Percentiles rank a stretch among this genome's conserved stretches.
phyloP scores from a whole-genome alignment of 768 basidiomycete genomes.

The Boletus pseudo-olivaceus region DNA sequence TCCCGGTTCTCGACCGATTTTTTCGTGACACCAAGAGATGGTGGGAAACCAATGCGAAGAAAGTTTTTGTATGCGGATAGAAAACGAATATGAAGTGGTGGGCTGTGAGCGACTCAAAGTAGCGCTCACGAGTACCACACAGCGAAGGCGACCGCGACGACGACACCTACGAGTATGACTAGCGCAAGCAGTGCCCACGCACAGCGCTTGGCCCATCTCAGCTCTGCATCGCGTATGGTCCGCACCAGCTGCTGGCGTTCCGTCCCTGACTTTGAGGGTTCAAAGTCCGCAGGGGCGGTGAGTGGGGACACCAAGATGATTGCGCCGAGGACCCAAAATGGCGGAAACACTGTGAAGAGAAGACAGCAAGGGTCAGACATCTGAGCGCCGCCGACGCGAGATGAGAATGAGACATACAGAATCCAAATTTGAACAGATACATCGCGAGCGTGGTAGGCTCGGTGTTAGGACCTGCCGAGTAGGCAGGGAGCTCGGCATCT shows the following conservation, averaged over 20 bases:
- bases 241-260: conserved; percentile 34
- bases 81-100: not conserved
- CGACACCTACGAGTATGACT: not conserved
- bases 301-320: conserved; percentile 41
- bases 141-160: not conserved
- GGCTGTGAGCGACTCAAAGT: not conserved
- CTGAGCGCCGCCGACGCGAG: not conserved
- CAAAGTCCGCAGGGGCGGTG: conserved; percentile 29
- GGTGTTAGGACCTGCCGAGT: conserved; percentile 23
- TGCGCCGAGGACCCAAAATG: conserved; percentile 44
- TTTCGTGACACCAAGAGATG: not conserved
- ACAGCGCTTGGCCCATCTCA: conserved; percentile 42
- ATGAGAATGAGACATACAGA: conserved; percentile 35
- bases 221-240: conserved; percentile 35
- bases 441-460: conserved; percentile 44
- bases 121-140: not conserved
- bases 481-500: conserved; percentile 32
- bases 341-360: conserved; percentile 41
- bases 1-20: not conserved
- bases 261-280: conserved; percentile 32
- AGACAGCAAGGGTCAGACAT: not conserved
- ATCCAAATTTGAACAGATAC: conserved; percentile 49
- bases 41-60: not conserved
- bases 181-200: conserved; percentile 4
- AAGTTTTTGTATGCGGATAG: not conserved